Evolutionary conservation across 2,329 filamentous ascomycete genomes (phyloP).

Genomic region (Stagonosporopsis rhizophila): DNA sequence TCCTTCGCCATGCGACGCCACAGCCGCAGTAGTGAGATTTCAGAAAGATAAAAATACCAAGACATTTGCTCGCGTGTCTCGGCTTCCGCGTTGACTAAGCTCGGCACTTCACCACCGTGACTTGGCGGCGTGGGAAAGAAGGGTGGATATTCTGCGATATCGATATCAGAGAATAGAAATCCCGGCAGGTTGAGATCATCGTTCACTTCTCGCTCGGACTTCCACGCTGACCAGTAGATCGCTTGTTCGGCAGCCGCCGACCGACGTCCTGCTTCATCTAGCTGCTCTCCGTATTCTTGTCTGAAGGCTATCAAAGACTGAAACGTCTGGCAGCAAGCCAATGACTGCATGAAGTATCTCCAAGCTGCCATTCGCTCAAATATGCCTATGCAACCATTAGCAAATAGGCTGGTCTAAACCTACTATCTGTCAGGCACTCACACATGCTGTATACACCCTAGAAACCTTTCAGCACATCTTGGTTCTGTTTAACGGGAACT

Average conservation of each 20-base stretch:
- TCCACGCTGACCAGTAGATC: constrained; percentile 24
- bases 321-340: constrained; percentile 1
- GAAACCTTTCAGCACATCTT: neutral
- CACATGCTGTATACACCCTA: constrained; percentile 4
- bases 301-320: constrained; percentile 2
- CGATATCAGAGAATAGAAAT: constrained; percentile 8
- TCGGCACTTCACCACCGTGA: neutral
- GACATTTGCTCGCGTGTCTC: constrained; percentile 2
- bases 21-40: constrained; percentile 14
- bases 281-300: neutral
- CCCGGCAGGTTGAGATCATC: neutral
- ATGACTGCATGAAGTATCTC: constrained; percentile 4
- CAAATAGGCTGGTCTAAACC: neutral
- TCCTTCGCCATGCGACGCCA: constrained; percentile 3
- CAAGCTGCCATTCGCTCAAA: constrained; percentile 1
- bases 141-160: constrained; percentile 4
- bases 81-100: neutral
- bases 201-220: constrained; percentile 18
- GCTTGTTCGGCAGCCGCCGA: constrained; percentile 1
- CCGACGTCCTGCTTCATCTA: constrained; percentile 1
- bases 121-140: constrained; percentile 2
- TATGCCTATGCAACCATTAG: neutral
- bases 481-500: too few species aligned
- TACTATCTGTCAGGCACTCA: neutral
- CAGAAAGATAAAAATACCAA: constrained; percentile 20